Conservation (phyloP, 2,329 filamentous ascomycete species). For the Exophiala bonariae region DNA sequence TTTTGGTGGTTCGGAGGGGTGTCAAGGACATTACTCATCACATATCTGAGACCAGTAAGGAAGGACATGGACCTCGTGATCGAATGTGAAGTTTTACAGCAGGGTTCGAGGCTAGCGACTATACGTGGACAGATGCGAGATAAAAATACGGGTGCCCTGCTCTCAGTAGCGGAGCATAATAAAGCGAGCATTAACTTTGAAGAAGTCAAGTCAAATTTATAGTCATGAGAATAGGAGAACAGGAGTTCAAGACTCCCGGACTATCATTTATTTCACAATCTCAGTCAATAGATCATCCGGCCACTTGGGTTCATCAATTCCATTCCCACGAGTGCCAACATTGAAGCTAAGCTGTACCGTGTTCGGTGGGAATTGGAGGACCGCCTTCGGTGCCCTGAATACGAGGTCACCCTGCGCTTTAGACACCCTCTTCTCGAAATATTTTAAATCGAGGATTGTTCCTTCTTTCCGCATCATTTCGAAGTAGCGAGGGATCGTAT, state of each 20-base stretch:
- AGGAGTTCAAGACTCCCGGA: not conserved
- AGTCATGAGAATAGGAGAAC: not conserved
- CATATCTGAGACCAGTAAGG: conserved; percentile 16
- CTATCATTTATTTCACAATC: not conserved
- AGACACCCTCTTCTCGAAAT: conserved; percentile 44
- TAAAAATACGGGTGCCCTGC: conserved; percentile 11
- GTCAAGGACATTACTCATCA: conserved; percentile 15
- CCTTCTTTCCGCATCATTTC: conserved; percentile 34
- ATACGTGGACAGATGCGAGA: conserved; percentile 13
- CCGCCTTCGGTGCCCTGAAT: conserved; percentile 43
- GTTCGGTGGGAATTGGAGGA: conserved; percentile 39
- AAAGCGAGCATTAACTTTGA: conserved; percentile 16
- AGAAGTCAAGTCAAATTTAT: conserved; percentile 3
- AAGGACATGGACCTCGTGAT: conserved; percentile 8
- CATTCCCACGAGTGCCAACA: conserved; percentile 51
- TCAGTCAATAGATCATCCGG: conserved; percentile 36
- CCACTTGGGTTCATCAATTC: conserved; percentile 49
- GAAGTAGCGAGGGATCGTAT: conserved; percentile 41
- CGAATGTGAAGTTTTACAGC: conserved; percentile 16
- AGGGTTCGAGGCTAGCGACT: conserved; percentile 9
- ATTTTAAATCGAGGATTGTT: conserved; percentile 46
- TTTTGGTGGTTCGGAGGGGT: conserved; percentile 18
- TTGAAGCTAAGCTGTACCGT: conserved; percentile 44
- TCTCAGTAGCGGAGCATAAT: conserved; percentile 17
- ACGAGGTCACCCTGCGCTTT: conserved; percentile 37